These are phyloP conservation scores for Dichomitus squalens DNA, from an alignment of 1,284 basidiomycete genomes.

Conservation along the genomic window DNA sequence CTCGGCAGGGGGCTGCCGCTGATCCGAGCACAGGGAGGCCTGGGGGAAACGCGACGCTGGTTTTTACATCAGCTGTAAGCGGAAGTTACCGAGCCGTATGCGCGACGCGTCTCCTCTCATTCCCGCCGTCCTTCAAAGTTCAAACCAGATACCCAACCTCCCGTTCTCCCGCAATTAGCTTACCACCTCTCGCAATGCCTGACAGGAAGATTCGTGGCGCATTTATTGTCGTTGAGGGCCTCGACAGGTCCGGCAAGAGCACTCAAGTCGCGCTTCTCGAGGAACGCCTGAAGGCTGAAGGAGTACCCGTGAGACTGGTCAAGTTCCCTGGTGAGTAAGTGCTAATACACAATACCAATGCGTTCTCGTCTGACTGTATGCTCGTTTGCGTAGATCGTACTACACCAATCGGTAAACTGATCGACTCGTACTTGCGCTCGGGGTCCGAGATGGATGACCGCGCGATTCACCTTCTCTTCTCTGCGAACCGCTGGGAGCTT, in stretches of 20 bases:
- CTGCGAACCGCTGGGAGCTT: conserved; percentile 96
- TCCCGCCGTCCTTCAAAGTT: no score
- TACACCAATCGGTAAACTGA: conserved; percentile 91
- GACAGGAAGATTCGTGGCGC: conserved; percentile 71
- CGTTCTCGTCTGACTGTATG: neutral
- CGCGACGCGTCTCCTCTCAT: no score
- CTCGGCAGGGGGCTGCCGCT: no score
- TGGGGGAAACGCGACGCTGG: no score
- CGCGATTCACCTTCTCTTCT: conserved; percentile 93
- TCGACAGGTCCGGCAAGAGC: conserved; percentile 92
- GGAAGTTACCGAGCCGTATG: no score
- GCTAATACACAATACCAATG: neutral
- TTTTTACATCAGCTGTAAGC: no score
- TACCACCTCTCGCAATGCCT: conserved; percentile 21
- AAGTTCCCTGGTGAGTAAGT: conserved; percentile 83
- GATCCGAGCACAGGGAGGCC: no score
- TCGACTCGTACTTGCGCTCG: conserved; percentile 89
- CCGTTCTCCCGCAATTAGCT: no score
- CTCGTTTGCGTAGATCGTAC: conserved; percentile 70
- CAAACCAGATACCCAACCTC: no score
- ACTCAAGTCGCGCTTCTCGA: conserved; percentile 77
- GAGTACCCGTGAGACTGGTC: conserved; percentile 52
- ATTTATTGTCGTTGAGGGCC: conserved; percentile 92
- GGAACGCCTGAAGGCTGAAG: conserved; percentile 45
- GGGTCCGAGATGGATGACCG: conserved; percentile 88